Percentiles rank a stretch among this genome's conserved stretches.
Conservation (phyloP, 192 early-diverging fungal genomes). For the Neocallimastix lanati region DNA sequence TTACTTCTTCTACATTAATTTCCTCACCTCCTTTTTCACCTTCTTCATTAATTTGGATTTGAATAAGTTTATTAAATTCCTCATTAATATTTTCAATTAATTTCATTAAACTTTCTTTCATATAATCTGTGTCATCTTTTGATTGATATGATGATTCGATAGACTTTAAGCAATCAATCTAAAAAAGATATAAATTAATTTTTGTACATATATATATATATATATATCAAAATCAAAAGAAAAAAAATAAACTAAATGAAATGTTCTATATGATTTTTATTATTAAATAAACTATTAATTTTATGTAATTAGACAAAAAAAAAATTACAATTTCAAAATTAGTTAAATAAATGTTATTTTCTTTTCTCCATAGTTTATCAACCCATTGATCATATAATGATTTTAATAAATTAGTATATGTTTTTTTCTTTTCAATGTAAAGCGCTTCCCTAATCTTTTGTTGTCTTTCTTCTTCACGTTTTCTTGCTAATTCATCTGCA, state of each 20-base stretch:
- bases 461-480: constrained; percentile 16
- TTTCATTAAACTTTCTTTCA: neutral
- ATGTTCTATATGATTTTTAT: too few relatives aligned
- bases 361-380: neutral
- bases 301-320: too few relatives aligned
- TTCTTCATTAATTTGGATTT: too few relatives aligned
- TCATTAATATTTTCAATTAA: neutral
- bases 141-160: neutral
- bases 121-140: neutral
- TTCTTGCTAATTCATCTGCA: constrained; percentile 16
- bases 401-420: constrained; percentile 16
- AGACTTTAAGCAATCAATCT: neutral
- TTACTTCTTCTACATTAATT: neutral
- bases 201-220: too few relatives aligned
- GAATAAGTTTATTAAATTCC: neutral
- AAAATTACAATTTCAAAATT: neutral
- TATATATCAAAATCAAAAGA: too few relatives aligned
- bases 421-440: constrained; percentile 10
- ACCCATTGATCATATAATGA: constrained; percentile 11
- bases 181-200: too few relatives aligned
- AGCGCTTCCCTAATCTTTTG: constrained; percentile 10
- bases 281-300: too few relatives aligned
- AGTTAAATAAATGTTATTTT: neutral
- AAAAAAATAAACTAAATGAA: too few relatives aligned
- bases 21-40: neutral